Base-by-base conservation (phyloP, 179 eudicot genomes). In the Spinacia oleracea region DNA sequence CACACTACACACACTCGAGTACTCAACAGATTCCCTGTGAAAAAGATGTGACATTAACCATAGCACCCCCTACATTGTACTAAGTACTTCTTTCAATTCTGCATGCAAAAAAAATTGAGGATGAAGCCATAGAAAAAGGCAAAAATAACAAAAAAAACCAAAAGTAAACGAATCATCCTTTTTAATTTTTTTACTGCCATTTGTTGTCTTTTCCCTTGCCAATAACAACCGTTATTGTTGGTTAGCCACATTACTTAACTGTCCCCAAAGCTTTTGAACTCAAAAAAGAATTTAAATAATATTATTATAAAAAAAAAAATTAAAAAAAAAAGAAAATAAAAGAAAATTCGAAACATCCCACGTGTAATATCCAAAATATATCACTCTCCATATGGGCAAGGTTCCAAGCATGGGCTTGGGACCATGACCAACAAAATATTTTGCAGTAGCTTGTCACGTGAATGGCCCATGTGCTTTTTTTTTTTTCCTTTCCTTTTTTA, bases 401-500 rank as follows among this genome's bases (percentile, higher is more conserved):
- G 40, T 78, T 63, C 72, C 63, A 81, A 73, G 34, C 27, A 63
- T 53, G 62, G 79, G 65, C 32, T 66, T 45, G 51, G 77, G 81
- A 31, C 51, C 79, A 70, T 78, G 62, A 79, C 77, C 46, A 51
- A 38, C 83, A 80, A 76, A 59, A 48, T 29, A 42, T 48, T 16
- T 58, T 60, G 70, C 69, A 68, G 77, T 34, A 79, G 58, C 79
- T 74, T 23, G 38, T 83, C 86, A 76, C 84, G 88, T 83, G 88
- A 83, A 75, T 62, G 51, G 59, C n/a, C 70, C 87, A 78, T 75
- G 77, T 77, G 79, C 75, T 38, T 20, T 77, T 21, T 58, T 56
- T 58, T 31, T 34, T 16, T 67, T 45, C 67, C 72, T 11, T 27
- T 21, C 29, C 16, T 25, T 31, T 43, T 25, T 31, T 43, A 55